Percentiles rank a stretch among this genome's conserved stretches.
phyloP scores from a whole-genome alignment of 2,329 filamentous ascomycete genomes.

The Arthrobotrys conoides region DNA sequence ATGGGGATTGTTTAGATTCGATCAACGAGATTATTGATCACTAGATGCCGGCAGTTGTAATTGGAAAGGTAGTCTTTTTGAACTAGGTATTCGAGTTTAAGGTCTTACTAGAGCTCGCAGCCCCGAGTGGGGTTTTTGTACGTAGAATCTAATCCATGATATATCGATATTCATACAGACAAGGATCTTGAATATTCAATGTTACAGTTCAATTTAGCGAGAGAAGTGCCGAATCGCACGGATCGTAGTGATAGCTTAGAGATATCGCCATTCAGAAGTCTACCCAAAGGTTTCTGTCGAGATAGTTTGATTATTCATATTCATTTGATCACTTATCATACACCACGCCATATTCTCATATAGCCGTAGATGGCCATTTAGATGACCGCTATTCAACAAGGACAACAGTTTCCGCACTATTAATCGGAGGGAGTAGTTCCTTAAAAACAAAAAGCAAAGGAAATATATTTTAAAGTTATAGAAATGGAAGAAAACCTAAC shows the following conservation, averaged over 20 bases:
- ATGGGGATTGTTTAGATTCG: not conserved
- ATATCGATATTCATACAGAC: too few relatives aligned
- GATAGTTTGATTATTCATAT: slow-evolving; percentile 17
- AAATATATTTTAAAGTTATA: slow-evolving; percentile 24
- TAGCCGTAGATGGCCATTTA: not conserved
- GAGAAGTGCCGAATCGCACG: not conserved
- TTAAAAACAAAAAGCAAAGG: slow-evolving; percentile 21
- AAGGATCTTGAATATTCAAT: not conserved
- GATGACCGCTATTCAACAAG: too few relatives aligned
- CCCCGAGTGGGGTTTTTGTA: not conserved
- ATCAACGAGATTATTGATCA: slow-evolving; percentile 25
- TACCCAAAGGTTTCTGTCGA: not conserved
- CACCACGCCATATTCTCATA: not conserved
- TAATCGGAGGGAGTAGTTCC: not conserved
- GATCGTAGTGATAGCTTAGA: not conserved
- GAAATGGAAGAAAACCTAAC: not conserved
- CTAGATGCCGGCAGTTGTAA: slow-evolving; percentile 10
- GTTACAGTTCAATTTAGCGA: not conserved
- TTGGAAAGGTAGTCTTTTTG: not conserved
- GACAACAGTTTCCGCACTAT: too few relatives aligned
- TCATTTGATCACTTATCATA: slow-evolving; percentile 1
- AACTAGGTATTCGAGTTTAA: not conserved
- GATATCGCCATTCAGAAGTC: not conserved
- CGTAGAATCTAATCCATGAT: not conserved
- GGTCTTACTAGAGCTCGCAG: not conserved